Percentiles rank a stretch among this genome's conserved stretches.
Evolutionary conservation across 495 filamentous ascomycete genomes (phyloP).

Genomic region (Aspergillus saccharolyticus): DNA sequence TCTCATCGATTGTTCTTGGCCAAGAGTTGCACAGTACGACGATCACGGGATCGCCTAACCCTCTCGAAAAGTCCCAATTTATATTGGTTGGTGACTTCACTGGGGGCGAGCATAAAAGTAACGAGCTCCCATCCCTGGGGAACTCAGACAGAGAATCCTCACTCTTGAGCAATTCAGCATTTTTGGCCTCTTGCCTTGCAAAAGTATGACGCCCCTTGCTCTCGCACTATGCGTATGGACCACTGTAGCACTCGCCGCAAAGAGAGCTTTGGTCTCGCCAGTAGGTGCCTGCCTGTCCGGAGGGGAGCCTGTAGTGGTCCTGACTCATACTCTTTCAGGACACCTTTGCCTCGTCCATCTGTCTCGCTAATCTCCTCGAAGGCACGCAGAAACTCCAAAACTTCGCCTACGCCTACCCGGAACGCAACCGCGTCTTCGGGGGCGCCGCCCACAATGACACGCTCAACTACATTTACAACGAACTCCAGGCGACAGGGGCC

Average conservation of each 20-base stretch:
- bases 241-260: not conserved
- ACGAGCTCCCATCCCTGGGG: not conserved
- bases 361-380: slow-evolving; percentile 28
- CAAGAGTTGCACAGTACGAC: not conserved
- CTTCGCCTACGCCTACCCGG: slow-evolving; percentile 42
- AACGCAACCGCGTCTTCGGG: slow-evolving; percentile 56
- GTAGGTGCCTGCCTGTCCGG: not conserved
- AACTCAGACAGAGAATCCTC: not conserved
- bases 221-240: not conserved
- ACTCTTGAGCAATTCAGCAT: not conserved
- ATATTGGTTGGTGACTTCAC: not conserved
- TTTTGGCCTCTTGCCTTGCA: not conserved
- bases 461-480: slow-evolving; percentile 54
- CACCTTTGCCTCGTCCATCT: not conserved
- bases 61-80: not conserved
- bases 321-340: not conserved
- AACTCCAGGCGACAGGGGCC: slow-evolving; percentile 47
- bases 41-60: not conserved
- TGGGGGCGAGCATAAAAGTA: not conserved
- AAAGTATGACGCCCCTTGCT: not conserved
- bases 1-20: too few species aligned
- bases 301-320: too few species aligned
- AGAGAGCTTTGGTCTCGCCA: not conserved
- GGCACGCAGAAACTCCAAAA: slow-evolving; percentile 37
- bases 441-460: slow-evolving; percentile 57